Base-by-base conservation (phyloP, 2,329 filamentous ascomycete genomes). In the Hypoxylon sp. region DNA sequence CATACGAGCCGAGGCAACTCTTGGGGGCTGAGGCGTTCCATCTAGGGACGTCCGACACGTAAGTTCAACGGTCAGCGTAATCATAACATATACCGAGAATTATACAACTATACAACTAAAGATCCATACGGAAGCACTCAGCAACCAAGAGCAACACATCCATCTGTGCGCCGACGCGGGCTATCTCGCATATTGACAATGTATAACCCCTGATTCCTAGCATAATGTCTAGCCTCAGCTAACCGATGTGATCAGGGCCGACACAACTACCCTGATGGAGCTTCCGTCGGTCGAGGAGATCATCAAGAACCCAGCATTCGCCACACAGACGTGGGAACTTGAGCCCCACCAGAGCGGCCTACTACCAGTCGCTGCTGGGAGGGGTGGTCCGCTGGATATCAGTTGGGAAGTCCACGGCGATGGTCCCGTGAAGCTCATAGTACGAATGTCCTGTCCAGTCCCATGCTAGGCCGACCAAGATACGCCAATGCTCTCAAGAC, bases 361-460 rank as follows among this genome's bases (percentile, higher is more conserved):
- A 38, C 70, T 85, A 5, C 75, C 83, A 2, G 90, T 91, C 23
- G 91, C 88, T n/a, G 78, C 82, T 52, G 83, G 78, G 31, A 83
- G 90, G 67, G 89, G 91, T 62, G 91, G 90, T 1, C 91, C 91
- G 17, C 78, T 96, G 64, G 83, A 89, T 41, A 85, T 96, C 48
- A 81, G 85, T 49, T 96, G 90, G 81, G 90, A 95, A 74, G 79
- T 95, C 43, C 91, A 96, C 77, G 91, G 92, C 53, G 77, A 82
- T 60, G 91, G 91, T 3, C 83, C 88, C 43, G 80, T 83, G 63
- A 89, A 90, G 77, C 76, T 95, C 63, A 79, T 92, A 67, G 91
- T 95, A 80, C 63, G 88, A 84, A 46, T 4, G 26, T n/a, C 5
- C 27, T 18, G 21, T n/a, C 17, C 6, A 3, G n/a, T 33, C n/a